Conservation (phyloP, 2,329 filamentous ascomycete genomes). For the Apiospora phragmitis region DNA sequence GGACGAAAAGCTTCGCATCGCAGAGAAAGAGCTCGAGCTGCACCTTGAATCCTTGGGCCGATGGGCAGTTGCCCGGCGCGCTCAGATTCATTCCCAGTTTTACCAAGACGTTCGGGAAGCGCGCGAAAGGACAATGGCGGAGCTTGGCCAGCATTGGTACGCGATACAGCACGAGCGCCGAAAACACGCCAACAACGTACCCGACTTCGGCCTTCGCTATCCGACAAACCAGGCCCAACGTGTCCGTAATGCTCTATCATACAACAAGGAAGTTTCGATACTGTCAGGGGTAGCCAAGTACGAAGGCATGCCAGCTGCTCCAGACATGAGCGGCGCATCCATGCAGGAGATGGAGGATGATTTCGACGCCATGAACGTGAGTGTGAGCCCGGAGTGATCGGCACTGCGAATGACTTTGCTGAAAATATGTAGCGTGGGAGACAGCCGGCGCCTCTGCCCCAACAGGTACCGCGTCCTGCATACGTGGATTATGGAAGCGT, state of each 20-base stretch:
- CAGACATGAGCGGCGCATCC: slow-evolving; percentile 73
- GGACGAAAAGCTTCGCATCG: slow-evolving; percentile 76
- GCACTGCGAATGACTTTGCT: neutral
- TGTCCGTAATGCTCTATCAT: slow-evolving; percentile 81
- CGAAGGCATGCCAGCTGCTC: slow-evolving; percentile 94
- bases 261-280: slow-evolving; percentile 93
- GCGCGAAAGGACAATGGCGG: slow-evolving; percentile 76
- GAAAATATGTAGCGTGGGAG: slow-evolving; percentile 29
- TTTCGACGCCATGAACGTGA: slow-evolving; percentile 83
- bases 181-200: slow-evolving; percentile 73
- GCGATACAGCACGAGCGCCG: slow-evolving; percentile 88
- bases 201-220: slow-evolving; percentile 81
- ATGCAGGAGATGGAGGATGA: slow-evolving; percentile 80
- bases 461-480: slow-evolving; percentile 34
- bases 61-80: slow-evolving; percentile 76
- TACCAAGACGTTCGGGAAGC: slow-evolving; percentile 83
- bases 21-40: slow-evolving; percentile 72
- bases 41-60: slow-evolving; percentile 72
- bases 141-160: slow-evolving; percentile 87
- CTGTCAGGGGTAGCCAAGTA: slow-evolving; percentile 91
- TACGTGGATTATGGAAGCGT: slow-evolving; percentile 50
- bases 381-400: neutral
- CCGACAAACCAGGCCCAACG: slow-evolving; percentile 76
- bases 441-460: slow-evolving; percentile 34
- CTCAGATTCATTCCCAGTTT: slow-evolving; percentile 87